These are phyloP conservation scores for Leptomonas pyrrhocoris DNA, from an alignment of 208 protist genomes.

Conservation along the genomic window DNA sequence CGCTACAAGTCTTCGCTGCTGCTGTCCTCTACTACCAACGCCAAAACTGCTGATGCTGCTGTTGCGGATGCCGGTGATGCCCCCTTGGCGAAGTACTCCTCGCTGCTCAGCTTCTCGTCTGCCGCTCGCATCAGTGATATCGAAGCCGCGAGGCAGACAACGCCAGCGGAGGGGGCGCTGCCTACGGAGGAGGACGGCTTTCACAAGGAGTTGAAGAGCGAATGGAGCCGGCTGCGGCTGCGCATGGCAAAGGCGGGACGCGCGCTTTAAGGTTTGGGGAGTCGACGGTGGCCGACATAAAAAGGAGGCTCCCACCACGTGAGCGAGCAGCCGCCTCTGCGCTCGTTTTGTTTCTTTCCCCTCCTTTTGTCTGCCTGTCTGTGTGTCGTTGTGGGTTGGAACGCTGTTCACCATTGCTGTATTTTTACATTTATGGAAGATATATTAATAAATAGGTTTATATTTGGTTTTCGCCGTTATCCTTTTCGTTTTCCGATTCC, in stretches of 20 bases:
- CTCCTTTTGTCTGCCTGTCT: no score
- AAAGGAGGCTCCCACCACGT: not conserved
- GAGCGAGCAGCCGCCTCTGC: no score
- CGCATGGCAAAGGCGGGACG: conserved; percentile 37
- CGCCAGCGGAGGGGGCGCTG: not conserved
- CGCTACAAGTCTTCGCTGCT: conserved; percentile 43
- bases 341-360: no score
- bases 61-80: not conserved
- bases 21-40: not conserved
- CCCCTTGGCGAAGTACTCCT: not conserved
- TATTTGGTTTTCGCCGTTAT: no score
- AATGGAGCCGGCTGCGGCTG: conserved; percentile 34
- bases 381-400: no score
- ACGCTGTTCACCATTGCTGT: not conserved
- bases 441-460: no score
- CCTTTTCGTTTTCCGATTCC: no score
- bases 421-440: not conserved
- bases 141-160: not conserved
- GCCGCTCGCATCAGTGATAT: not conserved
- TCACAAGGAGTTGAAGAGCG: conserved; percentile 35
- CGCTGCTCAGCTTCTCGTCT: conserved; percentile 7
- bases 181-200: conserved; percentile 16
- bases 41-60: not conserved
- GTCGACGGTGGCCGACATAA: not conserved
- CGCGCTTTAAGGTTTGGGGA: not conserved